phyloP scores from a whole-genome alignment of 2,329 filamentous ascomycete species.

The Boeremia lycopersici region DNA sequence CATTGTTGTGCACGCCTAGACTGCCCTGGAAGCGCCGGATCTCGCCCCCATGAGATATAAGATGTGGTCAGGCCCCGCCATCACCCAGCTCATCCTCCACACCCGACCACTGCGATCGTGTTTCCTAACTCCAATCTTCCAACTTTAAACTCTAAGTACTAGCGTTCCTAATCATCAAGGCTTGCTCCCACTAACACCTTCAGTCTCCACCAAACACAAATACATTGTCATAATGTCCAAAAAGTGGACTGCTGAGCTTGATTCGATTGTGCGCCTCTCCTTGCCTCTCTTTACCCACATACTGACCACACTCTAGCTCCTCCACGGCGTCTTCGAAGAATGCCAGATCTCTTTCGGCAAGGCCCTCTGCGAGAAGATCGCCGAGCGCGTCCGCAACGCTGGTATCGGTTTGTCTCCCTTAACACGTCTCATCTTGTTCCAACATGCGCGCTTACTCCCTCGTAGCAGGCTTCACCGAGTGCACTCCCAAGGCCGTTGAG shows the following conservation, averaged over 20 bases:
- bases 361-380: conserved; percentile 19
- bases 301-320: not conserved
- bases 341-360: conserved; percentile 19
- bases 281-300: not conserved
- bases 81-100: not conserved
- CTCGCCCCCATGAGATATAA: not conserved
- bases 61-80: not conserved
- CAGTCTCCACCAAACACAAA: not conserved
- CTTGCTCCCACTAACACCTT: not conserved
- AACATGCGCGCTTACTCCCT: not conserved
- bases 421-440: not conserved
- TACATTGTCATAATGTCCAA: not conserved
- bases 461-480: conserved; percentile 18
- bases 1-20: no score
- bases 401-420: conserved; percentile 12
- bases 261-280: conserved; percentile 6
- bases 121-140: no score
- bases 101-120: no score
- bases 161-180: no score
- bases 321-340: conserved; percentile 14
- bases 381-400: conserved; percentile 12
- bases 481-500: conserved; percentile 36
- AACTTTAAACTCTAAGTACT: no score
- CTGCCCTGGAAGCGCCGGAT: not conserved
- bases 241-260: conserved; percentile 14